Percentiles rank a stretch among this genome's conserved stretches.
Evolutionary conservation across 495 filamentous ascomycete genomes (phyloP).

Genomic region (Xylaria nigripes): DNA sequence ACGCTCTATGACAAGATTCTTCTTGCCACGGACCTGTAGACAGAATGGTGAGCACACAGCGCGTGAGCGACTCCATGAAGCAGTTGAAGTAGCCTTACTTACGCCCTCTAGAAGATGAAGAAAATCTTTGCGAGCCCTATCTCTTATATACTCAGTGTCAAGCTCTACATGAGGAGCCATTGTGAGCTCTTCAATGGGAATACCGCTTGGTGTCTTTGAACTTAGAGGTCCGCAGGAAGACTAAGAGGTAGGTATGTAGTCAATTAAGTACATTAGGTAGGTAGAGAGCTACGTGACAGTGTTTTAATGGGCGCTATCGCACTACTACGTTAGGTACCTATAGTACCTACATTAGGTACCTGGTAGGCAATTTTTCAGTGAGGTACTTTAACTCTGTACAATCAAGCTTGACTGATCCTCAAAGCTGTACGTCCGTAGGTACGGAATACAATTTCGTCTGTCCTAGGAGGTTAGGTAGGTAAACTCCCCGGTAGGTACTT

Average conservation of each 20-base stretch:
- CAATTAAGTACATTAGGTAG: too few relatives aligned
- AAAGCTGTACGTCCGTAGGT: too few relatives aligned
- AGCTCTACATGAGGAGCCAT: conserved; percentile 65
- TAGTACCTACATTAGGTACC: too few relatives aligned
- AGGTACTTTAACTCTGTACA: too few relatives aligned
- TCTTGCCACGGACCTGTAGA: conserved; percentile 86
- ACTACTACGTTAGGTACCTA: too few relatives aligned
- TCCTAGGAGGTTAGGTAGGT: too few relatives aligned
- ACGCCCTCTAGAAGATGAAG: conserved; percentile 83
- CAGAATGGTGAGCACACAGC: conserved; percentile 23
- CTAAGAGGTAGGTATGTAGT: too few relatives aligned
- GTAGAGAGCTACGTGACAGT: conserved; percentile 9
- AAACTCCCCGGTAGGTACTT: too few relatives aligned
- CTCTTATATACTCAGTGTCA: conserved; percentile 71
- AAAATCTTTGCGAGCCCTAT: conserved; percentile 77
- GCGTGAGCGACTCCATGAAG: conserved; percentile 12
- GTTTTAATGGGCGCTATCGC: background rate
- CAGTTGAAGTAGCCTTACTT: conserved; percentile 47
- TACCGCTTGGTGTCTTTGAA: conserved; percentile 9
- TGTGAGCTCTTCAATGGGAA: conserved; percentile 41
- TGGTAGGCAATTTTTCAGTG: too few relatives aligned
- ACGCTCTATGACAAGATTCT: conserved; percentile 92
- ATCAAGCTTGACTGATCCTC: too few relatives aligned
- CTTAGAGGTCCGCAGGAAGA: background rate
- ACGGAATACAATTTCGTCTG: too few relatives aligned